Evolutionary conservation across 164 flowering plant species (phyloP).

Genomic region (Aristolochia fimbriata): DNA sequence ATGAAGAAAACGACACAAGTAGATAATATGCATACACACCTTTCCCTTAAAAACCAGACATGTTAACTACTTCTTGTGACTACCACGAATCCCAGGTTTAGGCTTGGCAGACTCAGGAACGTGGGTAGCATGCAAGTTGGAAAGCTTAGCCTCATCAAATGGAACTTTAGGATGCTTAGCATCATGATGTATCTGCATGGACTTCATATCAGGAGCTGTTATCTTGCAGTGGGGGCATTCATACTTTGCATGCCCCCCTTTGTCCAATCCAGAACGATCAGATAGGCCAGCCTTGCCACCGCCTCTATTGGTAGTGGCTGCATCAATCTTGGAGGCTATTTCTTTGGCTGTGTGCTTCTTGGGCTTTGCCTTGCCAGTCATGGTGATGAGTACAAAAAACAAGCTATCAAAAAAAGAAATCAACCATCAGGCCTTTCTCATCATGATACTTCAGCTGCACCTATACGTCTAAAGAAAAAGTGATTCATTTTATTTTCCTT

Average conservation of each 20-base stretch:
- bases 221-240: slow-evolving; percentile 61
- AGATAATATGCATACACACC: too few relatives aligned
- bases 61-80: slow-evolving; percentile 15
- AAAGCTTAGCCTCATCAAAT: slow-evolving; percentile 45
- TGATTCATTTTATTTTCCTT: too few relatives aligned
- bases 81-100: slow-evolving; percentile 41
- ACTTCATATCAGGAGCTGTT: slow-evolving; percentile 46
- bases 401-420: too few relatives aligned
- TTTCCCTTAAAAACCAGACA: too few relatives aligned
- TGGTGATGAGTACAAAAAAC: slow-evolving; percentile 3
- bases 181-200: slow-evolving; percentile 67
- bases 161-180: slow-evolving; percentile 53
- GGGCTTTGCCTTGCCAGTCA: slow-evolving; percentile 72
- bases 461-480: too few relatives aligned
- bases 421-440: too few relatives aligned
- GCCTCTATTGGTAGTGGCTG: slow-evolving; percentile 59
- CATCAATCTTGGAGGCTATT: slow-evolving; percentile 34
- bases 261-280: slow-evolving; percentile 38
- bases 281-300: slow-evolving; percentile 52
- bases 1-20: too few relatives aligned
- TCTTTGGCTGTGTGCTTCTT: slow-evolving; percentile 67
- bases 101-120: slow-evolving; percentile 22
- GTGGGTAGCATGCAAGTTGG: slow-evolving; percentile 32
- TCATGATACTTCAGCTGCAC: too few relatives aligned
- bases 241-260: slow-evolving; percentile 53